phyloP scores from a whole-genome alignment of 495 filamentous ascomycete genomes.

The Darksidea phi region DNA sequence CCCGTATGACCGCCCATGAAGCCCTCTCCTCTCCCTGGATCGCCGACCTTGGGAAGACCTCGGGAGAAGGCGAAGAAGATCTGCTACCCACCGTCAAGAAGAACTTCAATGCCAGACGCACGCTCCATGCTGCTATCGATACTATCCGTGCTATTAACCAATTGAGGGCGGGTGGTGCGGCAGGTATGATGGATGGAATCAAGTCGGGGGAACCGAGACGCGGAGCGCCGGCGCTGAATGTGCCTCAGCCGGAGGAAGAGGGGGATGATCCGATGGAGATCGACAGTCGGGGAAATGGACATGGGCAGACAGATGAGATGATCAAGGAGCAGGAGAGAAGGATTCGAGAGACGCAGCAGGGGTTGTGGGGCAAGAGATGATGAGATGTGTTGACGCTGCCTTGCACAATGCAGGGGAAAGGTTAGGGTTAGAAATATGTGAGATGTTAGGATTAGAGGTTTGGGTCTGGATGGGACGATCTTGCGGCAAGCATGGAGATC shows the following conservation, averaged over 20 bases:
- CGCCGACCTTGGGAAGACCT: conserved; percentile 50
- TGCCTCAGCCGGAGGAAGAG: conserved; percentile 33
- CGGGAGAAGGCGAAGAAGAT: conserved; percentile 56
- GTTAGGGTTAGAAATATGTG: too few species aligned
- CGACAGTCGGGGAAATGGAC: conserved; percentile 58
- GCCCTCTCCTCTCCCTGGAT: conserved; percentile 89
- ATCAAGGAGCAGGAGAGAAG: conserved; percentile 60
- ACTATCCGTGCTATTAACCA: conserved; percentile 98
- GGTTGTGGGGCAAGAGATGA: conserved; percentile 51
- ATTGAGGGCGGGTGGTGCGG: conserved; percentile 75
- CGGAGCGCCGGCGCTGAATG: conserved; percentile 36
- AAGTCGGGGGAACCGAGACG: conserved; percentile 62
- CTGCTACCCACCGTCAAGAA: conserved; percentile 92
- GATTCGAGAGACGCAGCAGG: conserved; percentile 60
- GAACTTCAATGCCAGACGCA: conserved; percentile 96
- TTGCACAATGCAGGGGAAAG: not conserved
- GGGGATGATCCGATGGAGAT: conserved; percentile 50
- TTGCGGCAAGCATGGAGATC: too few species aligned
- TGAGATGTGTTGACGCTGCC: not conserved
- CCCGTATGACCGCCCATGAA: conserved; percentile 91
- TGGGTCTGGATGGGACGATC: too few species aligned
- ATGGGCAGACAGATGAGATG: conserved; percentile 64
- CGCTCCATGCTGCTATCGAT: conserved; percentile 94
- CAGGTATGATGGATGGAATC: conserved; percentile 76
- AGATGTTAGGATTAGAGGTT: too few species aligned